Percentiles rank a stretch among this genome's conserved stretches.
These are phyloP conservation scores for Eucalyptus paniculata DNA, from an alignment of 345 rosid species.

Conservation along the genomic window DNA sequence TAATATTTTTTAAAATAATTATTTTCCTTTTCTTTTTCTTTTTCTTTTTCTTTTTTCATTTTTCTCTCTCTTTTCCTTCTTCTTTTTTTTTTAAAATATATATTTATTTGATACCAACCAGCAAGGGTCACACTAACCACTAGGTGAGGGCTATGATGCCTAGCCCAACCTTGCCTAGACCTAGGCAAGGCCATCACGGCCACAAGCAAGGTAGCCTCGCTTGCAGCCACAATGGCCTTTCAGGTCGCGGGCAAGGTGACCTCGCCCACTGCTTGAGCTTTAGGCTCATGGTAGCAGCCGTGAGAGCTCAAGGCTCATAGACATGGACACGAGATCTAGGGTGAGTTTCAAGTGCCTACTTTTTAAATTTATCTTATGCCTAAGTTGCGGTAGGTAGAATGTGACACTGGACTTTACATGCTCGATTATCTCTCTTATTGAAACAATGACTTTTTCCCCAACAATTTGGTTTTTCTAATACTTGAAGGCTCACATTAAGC, in stretches of 20 bases:
- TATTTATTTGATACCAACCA: too few species aligned
- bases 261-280: background rate
- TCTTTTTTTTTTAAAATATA: fast-evolving
- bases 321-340: background rate
- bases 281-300: background rate
- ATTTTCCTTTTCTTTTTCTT: fast-evolving
- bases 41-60: fast-evolving
- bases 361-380: background rate
- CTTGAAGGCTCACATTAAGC: background rate
- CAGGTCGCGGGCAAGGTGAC: fast-evolving
- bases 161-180: fast-evolving
- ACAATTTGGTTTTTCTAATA: background rate
- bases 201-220: too few species aligned
- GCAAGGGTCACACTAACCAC: fast-evolving
- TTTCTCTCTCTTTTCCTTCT: too few species aligned
- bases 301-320: background rate
- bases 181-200: background rate
- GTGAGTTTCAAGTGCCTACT: background rate
- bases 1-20: fast-evolving
- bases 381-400: background rate
- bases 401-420: background rate
- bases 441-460: background rate
- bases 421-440: background rate
- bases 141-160: too few species aligned
- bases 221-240: fast-evolving